Evolutionary conservation across 1,284 basidiomycete species (phyloP).

Genomic region (Kalmanozyma brasiliensis): DNA sequence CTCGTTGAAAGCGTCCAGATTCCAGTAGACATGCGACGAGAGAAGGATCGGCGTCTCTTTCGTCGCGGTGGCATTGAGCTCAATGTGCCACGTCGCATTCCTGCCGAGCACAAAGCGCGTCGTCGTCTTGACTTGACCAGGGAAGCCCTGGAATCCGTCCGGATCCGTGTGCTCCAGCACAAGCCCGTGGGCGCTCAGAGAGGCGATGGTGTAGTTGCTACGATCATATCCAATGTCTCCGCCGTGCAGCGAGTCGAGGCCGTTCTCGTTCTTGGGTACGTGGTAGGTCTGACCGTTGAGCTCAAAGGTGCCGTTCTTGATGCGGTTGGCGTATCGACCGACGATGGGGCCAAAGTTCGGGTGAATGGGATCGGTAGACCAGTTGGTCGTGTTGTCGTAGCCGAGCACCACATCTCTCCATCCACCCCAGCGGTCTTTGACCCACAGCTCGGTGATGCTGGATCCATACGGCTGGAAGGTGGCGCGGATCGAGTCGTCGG

Average conservation of each 20-base stretch:
- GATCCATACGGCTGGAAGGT: conserved; percentile 59
- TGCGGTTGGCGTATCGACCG: conserved; percentile 62
- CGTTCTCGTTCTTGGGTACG: conserved; percentile 50
- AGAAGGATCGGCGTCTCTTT: conserved; percentile 62
- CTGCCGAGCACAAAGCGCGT: conserved; percentile 44
- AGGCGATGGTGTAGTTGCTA: conserved; percentile 44
- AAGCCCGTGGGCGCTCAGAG: conserved; percentile 38
- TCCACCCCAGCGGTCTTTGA: conserved; percentile 54
- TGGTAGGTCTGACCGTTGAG: conserved; percentile 51
- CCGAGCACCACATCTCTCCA: conserved; percentile 55
- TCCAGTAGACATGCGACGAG: conserved; percentile 65
- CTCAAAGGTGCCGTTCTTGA: conserved; percentile 64
- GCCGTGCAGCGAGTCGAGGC: conserved; percentile 59
- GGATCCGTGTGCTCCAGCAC: conserved; percentile 54
- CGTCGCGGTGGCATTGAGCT: conserved; percentile 48
- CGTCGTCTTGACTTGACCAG: conserved; percentile 41
- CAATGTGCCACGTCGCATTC: conserved; percentile 47
- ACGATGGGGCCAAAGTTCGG: conserved; percentile 63
- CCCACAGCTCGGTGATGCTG: conserved; percentile 59
- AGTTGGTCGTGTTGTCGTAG: conserved; percentile 66
- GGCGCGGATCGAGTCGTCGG: conserved; percentile 60
- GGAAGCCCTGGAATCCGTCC: conserved; percentile 64
- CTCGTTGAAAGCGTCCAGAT: conserved; percentile 55
- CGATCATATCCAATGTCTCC: conserved; percentile 62
- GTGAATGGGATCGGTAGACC: conserved; percentile 58